phyloP scores from a whole-genome alignment of 208 protist genomes.

The Leishmania turanica region DNA sequence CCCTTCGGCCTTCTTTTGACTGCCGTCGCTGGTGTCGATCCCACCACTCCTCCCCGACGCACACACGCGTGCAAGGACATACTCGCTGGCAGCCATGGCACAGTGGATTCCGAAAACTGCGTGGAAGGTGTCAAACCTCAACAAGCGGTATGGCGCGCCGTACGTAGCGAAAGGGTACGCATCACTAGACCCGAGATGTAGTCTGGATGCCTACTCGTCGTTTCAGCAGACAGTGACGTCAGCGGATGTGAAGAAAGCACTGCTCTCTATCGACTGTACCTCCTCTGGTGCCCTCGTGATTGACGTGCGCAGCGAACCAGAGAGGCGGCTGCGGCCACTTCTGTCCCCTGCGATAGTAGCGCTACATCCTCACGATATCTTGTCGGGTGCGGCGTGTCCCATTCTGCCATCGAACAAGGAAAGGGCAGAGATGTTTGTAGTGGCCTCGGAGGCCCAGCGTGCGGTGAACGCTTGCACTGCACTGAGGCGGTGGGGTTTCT shows the following conservation, averaged over 20 bases:
- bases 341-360: conserved; percentile 32
- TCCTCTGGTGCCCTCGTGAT: conserved; percentile 50
- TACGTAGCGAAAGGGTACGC: conserved; percentile 52
- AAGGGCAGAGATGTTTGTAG: conserved; percentile 59
- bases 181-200: conserved; percentile 19
- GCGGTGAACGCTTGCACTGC: conserved; percentile 58
- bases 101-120: conserved; percentile 91
- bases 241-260: conserved; percentile 1
- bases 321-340: conserved; percentile 39
- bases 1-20: background rate
- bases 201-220: conserved; percentile 41
- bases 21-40: background rate
- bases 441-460: conserved; percentile 47
- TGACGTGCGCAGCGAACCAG: conserved; percentile 59
- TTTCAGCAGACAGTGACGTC: conserved; percentile 10
- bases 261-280: background rate
- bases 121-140: conserved; percentile 86
- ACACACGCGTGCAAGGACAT: background rate
- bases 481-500: conserved; percentile 80
- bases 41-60: background rate
- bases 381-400: conserved; percentile 71
- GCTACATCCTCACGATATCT: conserved; percentile 78
- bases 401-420: conserved; percentile 62
- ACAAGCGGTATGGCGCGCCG: conserved; percentile 80
- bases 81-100: conserved; percentile 48